Conservation (phyloP, 805 yeast genomes). For the Ogataea polymorpha region DNA sequence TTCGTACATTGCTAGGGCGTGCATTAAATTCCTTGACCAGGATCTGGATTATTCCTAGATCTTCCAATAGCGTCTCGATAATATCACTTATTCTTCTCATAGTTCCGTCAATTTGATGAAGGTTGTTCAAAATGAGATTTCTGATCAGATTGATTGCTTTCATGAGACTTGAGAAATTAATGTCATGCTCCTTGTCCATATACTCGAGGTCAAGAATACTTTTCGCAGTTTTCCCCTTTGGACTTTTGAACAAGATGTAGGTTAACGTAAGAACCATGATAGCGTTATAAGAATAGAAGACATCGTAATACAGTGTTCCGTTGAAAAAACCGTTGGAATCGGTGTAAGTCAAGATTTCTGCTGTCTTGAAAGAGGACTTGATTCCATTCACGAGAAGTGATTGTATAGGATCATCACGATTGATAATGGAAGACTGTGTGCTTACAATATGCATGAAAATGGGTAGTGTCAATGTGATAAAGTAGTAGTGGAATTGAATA, state of each 20-base stretch:
- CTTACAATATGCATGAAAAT: constrained; percentile 39
- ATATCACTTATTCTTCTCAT: constrained; percentile 42
- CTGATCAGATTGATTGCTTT: constrained; percentile 35
- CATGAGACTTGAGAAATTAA: constrained; percentile 29
- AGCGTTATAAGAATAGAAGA: constrained; percentile 43
- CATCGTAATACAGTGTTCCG: constrained; percentile 45
- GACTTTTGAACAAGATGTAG: constrained; percentile 34
- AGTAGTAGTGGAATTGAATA: constrained; percentile 40
- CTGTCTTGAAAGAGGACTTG: constrained; percentile 37
- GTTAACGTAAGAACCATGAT: constrained; percentile 40
- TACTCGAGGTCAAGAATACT: constrained; percentile 29
- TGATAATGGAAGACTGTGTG: constrained; percentile 34
- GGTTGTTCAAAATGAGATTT: constrained; percentile 31
- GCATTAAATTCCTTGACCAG: constrained; percentile 31
- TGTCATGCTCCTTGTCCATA: constrained; percentile 26
- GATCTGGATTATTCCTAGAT: constrained; percentile 37
- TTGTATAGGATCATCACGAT: constrained; percentile 42
- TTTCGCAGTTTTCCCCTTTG: constrained; percentile 20
- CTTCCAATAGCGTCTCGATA: constrained; percentile 39
- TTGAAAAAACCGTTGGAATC: constrained; percentile 37
- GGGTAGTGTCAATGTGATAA: constrained; percentile 42
- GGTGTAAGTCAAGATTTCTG: constrained; percentile 36
- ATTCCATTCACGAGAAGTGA: constrained; percentile 39
- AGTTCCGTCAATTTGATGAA: constrained; percentile 38
- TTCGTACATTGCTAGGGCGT: constrained; percentile 28